Percentiles rank a stretch among this genome's conserved stretches.
Evolutionary conservation across 2,329 filamentous ascomycete species (phyloP).

Genomic region (Sclerotinia spermophila): DNA sequence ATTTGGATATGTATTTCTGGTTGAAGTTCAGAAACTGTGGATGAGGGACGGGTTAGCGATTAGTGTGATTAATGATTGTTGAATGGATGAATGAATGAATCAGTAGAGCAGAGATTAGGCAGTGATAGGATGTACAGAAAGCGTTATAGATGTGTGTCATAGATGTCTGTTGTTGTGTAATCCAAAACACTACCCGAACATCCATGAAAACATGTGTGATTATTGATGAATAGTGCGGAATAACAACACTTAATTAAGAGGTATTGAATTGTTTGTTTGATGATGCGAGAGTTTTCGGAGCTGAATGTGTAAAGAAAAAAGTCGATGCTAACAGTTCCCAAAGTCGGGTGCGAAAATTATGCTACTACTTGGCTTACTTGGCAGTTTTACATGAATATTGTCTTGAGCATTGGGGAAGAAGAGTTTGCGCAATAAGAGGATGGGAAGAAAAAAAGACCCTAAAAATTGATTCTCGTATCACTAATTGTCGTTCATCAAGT

Average conservation of each 20-base stretch:
- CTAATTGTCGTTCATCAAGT: not conserved
- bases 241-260: no score
- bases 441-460: not conserved
- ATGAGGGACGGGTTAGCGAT: no score
- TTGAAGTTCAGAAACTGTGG: no score
- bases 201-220: not conserved
- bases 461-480: not conserved
- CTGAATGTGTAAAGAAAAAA: fast-evolving
- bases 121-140: not conserved
- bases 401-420: not conserved
- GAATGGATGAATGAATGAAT: not conserved
- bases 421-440: no score
- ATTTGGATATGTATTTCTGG: no score
- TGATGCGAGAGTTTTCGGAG: not conserved
- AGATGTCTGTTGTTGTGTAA: not conserved
- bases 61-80: not conserved
- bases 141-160: not conserved
- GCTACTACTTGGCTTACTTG: not conserved
- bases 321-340: fast-evolving
- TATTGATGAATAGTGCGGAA: not conserved
- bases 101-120: not conserved
- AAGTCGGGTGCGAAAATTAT: not conserved
- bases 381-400: not conserved
- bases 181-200: not conserved
- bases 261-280: not conserved